Evolutionary conservation across 331 rosid species (phyloP).

Genomic region (Rhamnella rubrinervis): DNA sequence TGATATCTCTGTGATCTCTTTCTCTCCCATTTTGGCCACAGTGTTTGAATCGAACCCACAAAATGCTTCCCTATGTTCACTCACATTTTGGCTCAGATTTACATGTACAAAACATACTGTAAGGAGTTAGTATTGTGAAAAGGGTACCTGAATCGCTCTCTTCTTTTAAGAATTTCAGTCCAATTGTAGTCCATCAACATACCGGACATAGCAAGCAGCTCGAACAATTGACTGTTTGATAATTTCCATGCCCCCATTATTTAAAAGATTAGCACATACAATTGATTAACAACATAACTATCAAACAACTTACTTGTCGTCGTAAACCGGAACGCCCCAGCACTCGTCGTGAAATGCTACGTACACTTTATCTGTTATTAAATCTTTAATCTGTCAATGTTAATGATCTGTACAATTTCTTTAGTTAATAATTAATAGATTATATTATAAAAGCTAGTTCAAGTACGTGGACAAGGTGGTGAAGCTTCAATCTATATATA

Average conservation of each 20-base stretch:
- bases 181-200: conserved; percentile 97
- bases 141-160: conserved; percentile 72
- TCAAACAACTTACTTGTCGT: conserved; percentile 67
- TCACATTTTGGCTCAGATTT: too few species aligned
- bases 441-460: too few species aligned
- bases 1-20: conserved; percentile 64
- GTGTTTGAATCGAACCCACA: conserved; percentile 65
- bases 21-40: conserved; percentile 91
- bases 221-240: conserved; percentile 74
- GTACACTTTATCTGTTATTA: conserved; percentile 62
- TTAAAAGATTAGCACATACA: conserved; percentile 4
- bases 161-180: conserved; percentile 93
- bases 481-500: too few species aligned
- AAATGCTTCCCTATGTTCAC: conserved; percentile 64
- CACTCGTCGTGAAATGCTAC: conserved; percentile 93
- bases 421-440: too few species aligned
- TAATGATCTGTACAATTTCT: background rate
- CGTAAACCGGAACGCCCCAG: conserved; percentile 99
- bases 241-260: background rate
- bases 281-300: background rate
- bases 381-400: background rate
- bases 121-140: background rate
- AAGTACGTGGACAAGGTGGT: too few species aligned
- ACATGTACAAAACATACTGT: background rate
- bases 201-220: conserved; percentile 92